These are phyloP conservation scores for Agarophyton chilense DNA, from an alignment of 23 red algal species.

Conservation along the genomic window DNA sequence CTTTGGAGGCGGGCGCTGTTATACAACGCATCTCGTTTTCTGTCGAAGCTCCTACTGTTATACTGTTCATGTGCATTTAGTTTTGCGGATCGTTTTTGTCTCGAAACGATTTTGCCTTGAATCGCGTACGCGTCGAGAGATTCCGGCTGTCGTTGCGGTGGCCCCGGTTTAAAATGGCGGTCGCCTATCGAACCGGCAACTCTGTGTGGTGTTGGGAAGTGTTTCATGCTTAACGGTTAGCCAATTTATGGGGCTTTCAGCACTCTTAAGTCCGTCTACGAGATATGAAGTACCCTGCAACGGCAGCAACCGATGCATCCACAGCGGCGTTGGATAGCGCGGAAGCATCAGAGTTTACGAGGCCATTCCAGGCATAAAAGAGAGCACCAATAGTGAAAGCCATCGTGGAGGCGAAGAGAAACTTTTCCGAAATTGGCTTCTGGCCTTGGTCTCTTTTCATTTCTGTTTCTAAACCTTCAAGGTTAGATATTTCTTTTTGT, in stretches of 20 bases:
- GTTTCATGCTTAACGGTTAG: too few species aligned
- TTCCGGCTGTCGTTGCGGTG: too few species aligned
- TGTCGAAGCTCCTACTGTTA: not conserved
- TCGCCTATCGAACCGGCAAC: too few species aligned
- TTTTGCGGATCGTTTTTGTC: not conserved
- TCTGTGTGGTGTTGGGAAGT: too few species aligned
- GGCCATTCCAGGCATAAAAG: constrained; percentile 18
- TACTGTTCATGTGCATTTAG: not conserved
- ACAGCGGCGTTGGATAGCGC: constrained; percentile 20
- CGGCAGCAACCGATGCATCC: constrained; percentile 15
- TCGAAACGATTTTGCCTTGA: not conserved
- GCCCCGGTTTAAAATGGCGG: too few species aligned
- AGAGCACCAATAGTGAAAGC: constrained; percentile 18
- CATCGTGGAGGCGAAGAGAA: not conserved
- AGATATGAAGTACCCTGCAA: constrained; percentile 12
- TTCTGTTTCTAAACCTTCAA: not conserved
- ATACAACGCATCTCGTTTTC: not conserved
- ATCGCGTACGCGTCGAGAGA: too few species aligned
- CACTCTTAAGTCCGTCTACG: not conserved
- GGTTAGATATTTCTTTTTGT: constrained; percentile 4
- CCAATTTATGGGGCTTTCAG: too few species aligned
- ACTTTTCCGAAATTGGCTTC: not conserved
- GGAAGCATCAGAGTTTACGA: constrained; percentile 21
- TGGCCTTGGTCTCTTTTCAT: not conserved
- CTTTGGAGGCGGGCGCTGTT: not conserved